Evolutionary conservation across 768 basidiomycete genomes (phyloP).

Genomic region (Serpula lacrymans): DNA sequence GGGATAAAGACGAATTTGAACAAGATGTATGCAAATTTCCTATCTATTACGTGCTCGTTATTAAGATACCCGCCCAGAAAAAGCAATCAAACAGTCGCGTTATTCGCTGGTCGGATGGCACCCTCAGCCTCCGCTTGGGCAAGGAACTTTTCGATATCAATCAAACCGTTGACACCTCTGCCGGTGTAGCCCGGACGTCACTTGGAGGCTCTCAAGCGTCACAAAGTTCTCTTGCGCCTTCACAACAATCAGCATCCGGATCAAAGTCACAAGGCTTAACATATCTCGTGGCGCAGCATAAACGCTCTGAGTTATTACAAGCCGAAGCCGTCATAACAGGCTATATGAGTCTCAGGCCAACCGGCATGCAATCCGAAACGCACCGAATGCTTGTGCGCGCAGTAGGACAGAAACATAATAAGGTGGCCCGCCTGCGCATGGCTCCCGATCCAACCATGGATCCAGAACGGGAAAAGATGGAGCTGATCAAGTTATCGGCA

Average conservation of each 20-base stretch:
- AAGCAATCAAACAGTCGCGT: slow-evolving; percentile 89
- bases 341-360: slow-evolving; percentile 79
- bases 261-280: slow-evolving; percentile 72
- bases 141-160: slow-evolving; percentile 93
- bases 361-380: slow-evolving; percentile 87
- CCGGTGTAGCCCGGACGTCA: slow-evolving; percentile 55
- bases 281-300: slow-evolving; percentile 88
- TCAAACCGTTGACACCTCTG: slow-evolving; percentile 75
- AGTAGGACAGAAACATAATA: slow-evolving; percentile 82
- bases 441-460: slow-evolving; percentile 75
- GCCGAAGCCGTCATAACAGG: slow-evolving; percentile 82
- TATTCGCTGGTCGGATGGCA: slow-evolving; percentile 95
- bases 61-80: slow-evolving; percentile 40
- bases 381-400: slow-evolving; percentile 86
- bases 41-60: not conserved
- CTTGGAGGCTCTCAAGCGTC: slow-evolving; percentile 45
- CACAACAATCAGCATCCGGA: slow-evolving; percentile 30
- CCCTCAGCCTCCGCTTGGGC: slow-evolving; percentile 85
- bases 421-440: slow-evolving; percentile 74
- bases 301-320: slow-evolving; percentile 82
- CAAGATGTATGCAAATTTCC: slow-evolving; percentile 60
- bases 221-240: slow-evolving; percentile 37
- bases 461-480: slow-evolving; percentile 70
- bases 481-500: slow-evolving; percentile 59
- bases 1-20: slow-evolving; percentile 75